A percentile compares a stretch with the other conserved stretches of the same genome.
These are phyloP conservation scores for Musa itinerans DNA, from an alignment of 176 grass and related monocot genomes.

Conservation along the genomic window DNA sequence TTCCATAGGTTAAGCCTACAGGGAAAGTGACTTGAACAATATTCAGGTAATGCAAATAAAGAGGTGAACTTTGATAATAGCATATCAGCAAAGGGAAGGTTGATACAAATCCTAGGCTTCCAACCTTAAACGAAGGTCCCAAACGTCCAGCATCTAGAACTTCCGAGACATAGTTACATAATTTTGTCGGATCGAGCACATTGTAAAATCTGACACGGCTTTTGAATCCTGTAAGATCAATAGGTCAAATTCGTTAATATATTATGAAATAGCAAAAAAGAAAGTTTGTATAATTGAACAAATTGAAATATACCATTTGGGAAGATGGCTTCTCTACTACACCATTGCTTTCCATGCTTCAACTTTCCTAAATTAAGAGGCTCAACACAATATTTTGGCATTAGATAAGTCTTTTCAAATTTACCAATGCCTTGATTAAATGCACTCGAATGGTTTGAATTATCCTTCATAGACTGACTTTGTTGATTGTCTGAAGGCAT, in stretches of 20 bases:
- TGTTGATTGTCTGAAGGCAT: conserved; percentile 23
- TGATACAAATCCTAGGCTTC: neutral
- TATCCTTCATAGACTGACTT: conserved; percentile 29
- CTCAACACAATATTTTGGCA: conserved; percentile 28
- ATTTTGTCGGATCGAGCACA: conserved; percentile 47
- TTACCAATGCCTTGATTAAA: neutral
- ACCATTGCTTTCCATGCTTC: conserved; percentile 58
- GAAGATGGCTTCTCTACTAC: conserved; percentile 56
- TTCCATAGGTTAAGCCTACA: no score
- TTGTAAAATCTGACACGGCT: conserved; percentile 56
- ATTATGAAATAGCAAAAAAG: conserved; percentile 7
- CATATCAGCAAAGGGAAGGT: neutral
- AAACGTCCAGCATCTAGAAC: conserved; percentile 62
- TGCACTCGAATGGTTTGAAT: conserved; percentile 26
- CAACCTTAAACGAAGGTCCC: conserved; percentile 72
- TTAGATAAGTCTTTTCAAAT: conserved; percentile 3
- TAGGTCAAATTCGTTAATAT: conserved; percentile 21
- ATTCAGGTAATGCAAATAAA: neutral
- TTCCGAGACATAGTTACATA: conserved; percentile 71
- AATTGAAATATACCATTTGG: conserved; percentile 50
- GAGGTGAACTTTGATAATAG: neutral
- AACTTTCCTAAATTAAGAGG: conserved; percentile 48
- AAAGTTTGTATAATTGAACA: neutral
- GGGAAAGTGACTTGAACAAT: neutral
- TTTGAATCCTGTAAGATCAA: conserved; percentile 57